Base-by-base conservation (phyloP, 345 rosid genomes). In the Eucalyptus sideroxylon region DNA sequence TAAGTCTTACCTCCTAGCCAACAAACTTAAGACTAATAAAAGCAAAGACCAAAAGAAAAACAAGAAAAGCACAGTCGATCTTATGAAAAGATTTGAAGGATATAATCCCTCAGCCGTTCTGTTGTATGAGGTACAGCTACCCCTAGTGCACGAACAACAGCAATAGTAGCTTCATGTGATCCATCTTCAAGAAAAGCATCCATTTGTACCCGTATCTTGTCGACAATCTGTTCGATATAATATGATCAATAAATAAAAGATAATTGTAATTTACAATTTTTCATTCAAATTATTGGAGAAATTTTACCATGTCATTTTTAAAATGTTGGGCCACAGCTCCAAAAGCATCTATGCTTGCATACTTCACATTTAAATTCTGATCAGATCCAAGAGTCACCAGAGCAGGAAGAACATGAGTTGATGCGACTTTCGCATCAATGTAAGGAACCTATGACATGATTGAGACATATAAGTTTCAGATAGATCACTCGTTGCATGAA, bases 101-200 rank as follows among this genome's bases (percentile, higher is more conserved):
- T 96, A 96, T 95, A 97, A 92, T 98, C 99, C 93, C 99, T 91
- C 86, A 98, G 96, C 90, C 92, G 95, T 47, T 97, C 98, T 77
- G 98, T 97, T 89, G 99, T 95, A 93, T 97, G 98, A 21, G 99
- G 99, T 91, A 97, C 94, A 59, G 99, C 99, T 88, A 96, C 94
- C 85, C 94, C 89, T 91, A 98, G 94, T 31, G 98, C 96, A 89
- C 96, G 99, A 86, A 98, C 93, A 87, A 98, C 99, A 88, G 98
- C 99, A 51, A 97, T 89, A 55, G 97, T 96, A 89, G 99, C 98
- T 91, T 96, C 99, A 93, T 97, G 98, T 60, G 99, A 96, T 88
- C 99, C 99, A 92, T 98, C 99, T 93, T 98, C 99, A 86, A 98
- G 97, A 93, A 98, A 98, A 50, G 99, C 99, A 94, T 98, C 99